Conservation (phyloP, 1,139 yeast genomes). For the Candida sp. region DNA sequence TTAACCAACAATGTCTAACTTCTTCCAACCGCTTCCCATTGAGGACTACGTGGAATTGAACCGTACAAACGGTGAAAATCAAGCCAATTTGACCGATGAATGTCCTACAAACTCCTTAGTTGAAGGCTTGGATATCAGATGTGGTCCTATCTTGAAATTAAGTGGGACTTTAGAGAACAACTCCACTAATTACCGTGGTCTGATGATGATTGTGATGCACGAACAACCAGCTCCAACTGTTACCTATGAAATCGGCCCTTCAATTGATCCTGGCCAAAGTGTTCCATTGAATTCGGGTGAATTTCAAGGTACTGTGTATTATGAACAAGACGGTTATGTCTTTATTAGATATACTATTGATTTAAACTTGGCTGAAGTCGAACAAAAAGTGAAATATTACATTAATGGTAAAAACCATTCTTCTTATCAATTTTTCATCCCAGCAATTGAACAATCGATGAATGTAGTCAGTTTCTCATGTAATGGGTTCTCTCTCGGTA, state of each 20-base stretch:
- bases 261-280: slow-evolving; percentile 9
- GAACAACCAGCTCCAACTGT: slow-evolving; percentile 33
- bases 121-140: slow-evolving; percentile 45
- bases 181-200: slow-evolving; percentile 54
- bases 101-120: slow-evolving; percentile 24
- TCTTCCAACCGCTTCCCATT: slow-evolving; percentile 30
- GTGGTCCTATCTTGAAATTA: slow-evolving; percentile 78
- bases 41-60: slow-evolving; percentile 25
- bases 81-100: slow-evolving; percentile 18
- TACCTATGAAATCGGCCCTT: slow-evolving; percentile 38
- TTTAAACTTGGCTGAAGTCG: slow-evolving; percentile 40
- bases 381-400: slow-evolving; percentile 60
- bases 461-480: slow-evolving; percentile 82
- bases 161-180: slow-evolving; percentile 55
- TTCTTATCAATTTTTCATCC: slow-evolving; percentile 53
- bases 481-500: slow-evolving; percentile 84
- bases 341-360: slow-evolving; percentile 66
- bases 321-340: slow-evolving; percentile 41
- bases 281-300: slow-evolving; percentile 28
- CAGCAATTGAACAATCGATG: slow-evolving; percentile 61
- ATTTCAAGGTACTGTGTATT: slow-evolving; percentile 43
- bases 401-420: slow-evolving; percentile 44
- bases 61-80: slow-evolving; percentile 16
- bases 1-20: slow-evolving; percentile 11
- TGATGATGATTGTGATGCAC: slow-evolving; percentile 57